A percentile compares a stretch with the other conserved stretches of the same genome.
Conservation (phyloP, 2,329 filamentous ascomycete species). For the Botrytis elliptica region DNA sequence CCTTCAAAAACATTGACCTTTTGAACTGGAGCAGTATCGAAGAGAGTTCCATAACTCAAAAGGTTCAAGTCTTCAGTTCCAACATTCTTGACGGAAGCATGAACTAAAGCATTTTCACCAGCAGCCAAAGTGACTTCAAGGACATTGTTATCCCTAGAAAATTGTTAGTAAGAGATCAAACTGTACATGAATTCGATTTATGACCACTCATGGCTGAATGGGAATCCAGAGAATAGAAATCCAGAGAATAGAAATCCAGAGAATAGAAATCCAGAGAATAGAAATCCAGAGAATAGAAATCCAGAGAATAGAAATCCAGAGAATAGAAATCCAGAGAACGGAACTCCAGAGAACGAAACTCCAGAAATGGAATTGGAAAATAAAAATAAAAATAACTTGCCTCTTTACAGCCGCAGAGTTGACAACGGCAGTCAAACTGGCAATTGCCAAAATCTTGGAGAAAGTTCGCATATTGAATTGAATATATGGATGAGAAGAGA, state of each 20-base stretch:
- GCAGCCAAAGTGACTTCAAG: slow-evolving; percentile 34
- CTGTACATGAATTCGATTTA: too few relatives aligned
- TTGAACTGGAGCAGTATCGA: slow-evolving; percentile 44
- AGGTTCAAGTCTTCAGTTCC: slow-evolving; percentile 42
- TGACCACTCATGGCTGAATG: too few relatives aligned
- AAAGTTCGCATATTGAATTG: slow-evolving; percentile 12
- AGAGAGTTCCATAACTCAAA: slow-evolving; percentile 44
- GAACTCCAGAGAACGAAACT: too few relatives aligned
- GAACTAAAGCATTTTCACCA: slow-evolving; percentile 41
- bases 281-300: too few relatives aligned
- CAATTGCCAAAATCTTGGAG: slow-evolving; percentile 14
- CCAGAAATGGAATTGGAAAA: background rate
- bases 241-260: too few relatives aligned
- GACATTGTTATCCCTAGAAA: slow-evolving; percentile 34
- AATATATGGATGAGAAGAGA: background rate
- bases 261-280: too few relatives aligned
- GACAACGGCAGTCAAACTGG: slow-evolving; percentile 21
- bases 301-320: too few relatives aligned
- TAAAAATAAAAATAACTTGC: background rate
- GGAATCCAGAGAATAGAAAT: too few relatives aligned
- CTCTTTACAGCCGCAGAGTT: slow-evolving; percentile 23
- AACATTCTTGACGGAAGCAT: slow-evolving; percentile 44
- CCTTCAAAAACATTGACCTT: slow-evolving; percentile 41
- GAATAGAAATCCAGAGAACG: too few relatives aligned
- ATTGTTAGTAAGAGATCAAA: too few relatives aligned